Conservation (phyloP, 257 asterid species). For the Fraxinus quadrangulata region DNA sequence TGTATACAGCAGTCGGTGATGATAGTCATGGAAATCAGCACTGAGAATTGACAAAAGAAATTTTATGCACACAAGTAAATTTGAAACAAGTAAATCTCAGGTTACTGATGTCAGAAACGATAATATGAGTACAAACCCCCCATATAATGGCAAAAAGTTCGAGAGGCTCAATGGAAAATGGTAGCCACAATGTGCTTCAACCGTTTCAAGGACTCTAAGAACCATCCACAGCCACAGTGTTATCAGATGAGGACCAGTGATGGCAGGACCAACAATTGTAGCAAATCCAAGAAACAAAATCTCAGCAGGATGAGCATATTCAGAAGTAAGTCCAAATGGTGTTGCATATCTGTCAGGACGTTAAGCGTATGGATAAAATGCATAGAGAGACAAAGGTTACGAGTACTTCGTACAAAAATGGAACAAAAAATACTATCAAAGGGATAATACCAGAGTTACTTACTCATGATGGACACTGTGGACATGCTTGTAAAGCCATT, state of each 20-base stretch:
- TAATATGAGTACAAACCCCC: constrained; percentile 65
- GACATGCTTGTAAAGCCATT: constrained; percentile 99
- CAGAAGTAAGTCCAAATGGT: constrained; percentile 98
- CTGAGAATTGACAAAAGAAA: constrained; percentile 45
- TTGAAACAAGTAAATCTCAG: constrained; percentile 1
- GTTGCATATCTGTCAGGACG: constrained; percentile 76
- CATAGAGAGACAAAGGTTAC: constrained; percentile 10
- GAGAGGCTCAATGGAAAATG: constrained; percentile 97
- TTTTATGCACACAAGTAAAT: constrained; percentile 28
- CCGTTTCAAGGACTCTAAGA: constrained; percentile 95
- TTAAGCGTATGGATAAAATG: constrained; percentile 25
- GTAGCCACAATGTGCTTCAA: constrained; percentile 98
- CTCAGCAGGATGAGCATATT: constrained; percentile 99
- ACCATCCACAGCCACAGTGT: constrained; percentile 98
- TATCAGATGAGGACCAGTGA: constrained; percentile 95
- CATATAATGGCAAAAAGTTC: constrained; percentile 90
- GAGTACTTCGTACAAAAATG: constrained; percentile 2
- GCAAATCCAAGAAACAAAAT: constrained; percentile 96
- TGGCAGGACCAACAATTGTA: constrained; percentile 92
- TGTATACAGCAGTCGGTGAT: constrained; percentile 92
- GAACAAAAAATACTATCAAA: constrained; percentile 8
- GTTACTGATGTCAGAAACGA: background rate
- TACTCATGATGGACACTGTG: constrained; percentile 99
- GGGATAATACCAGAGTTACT: constrained; percentile 34
- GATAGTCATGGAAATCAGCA: constrained; percentile 98